phyloP scores from a whole-genome alignment of 768 basidiomycete genomes.

The Melanogaster broomeanus region DNA sequence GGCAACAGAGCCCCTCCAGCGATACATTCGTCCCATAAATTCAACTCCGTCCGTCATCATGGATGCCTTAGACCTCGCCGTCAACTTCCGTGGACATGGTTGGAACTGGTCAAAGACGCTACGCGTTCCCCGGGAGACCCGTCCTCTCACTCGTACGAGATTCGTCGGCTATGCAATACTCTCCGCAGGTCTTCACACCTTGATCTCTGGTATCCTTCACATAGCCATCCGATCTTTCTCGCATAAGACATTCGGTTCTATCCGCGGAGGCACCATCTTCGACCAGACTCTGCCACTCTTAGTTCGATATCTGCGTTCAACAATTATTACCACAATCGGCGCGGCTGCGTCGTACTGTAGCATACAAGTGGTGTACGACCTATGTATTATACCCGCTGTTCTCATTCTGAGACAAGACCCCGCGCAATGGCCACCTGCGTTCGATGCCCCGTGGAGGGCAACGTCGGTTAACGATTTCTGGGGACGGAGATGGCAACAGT shows the following conservation, averaged over 20 bases:
- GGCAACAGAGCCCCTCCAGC: too few species aligned
- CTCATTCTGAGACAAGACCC: too few species aligned
- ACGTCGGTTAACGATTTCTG: slow-evolving; percentile 38
- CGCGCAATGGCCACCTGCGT: too few species aligned
- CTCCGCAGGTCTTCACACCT: slow-evolving; percentile 35
- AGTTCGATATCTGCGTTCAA: slow-evolving; percentile 30
- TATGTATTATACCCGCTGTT: slow-evolving; percentile 20
- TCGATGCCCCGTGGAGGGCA: slow-evolving; percentile 33
- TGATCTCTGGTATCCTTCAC: slow-evolving; percentile 47
- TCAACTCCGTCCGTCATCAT: too few species aligned
- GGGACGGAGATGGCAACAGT: slow-evolving; percentile 40
- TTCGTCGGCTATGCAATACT: slow-evolving; percentile 43
- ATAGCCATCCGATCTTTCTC: slow-evolving; percentile 47
- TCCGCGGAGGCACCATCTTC: slow-evolving; percentile 37
- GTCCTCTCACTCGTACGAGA: slow-evolving; percentile 26
- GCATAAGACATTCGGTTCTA: slow-evolving; percentile 38
- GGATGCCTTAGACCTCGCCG: slow-evolving; percentile 53
- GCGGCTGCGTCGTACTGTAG: slow-evolving; percentile 46
- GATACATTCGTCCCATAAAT: too few species aligned
- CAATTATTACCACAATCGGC: slow-evolving; percentile 34
- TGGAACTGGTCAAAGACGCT: slow-evolving; percentile 54
- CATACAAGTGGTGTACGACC: slow-evolving; percentile 39
- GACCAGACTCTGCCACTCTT: slow-evolving; percentile 28
- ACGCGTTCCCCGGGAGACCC: slow-evolving; percentile 25
- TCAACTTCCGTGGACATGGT: slow-evolving; percentile 55